Percentiles rank a stretch among this genome's conserved stretches.
Conservation (phyloP, 768 basidiomycete species). For the Podaxis sp. region DNA sequence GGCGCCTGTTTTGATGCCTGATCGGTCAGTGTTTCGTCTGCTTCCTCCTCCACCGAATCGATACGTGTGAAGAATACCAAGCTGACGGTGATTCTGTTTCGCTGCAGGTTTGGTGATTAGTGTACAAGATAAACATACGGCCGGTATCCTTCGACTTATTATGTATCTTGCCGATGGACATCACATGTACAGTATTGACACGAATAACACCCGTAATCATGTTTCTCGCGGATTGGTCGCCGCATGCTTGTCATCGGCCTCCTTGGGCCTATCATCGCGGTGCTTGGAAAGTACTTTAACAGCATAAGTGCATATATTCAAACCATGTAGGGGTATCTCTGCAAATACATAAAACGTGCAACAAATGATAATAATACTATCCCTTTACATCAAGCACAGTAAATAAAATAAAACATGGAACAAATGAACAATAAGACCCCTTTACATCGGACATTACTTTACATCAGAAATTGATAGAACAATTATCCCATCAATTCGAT, state of each 20-base stretch:
- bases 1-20: slow-evolving; percentile 89
- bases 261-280: no score
- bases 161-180: not conserved
- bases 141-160: not conserved
- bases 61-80: not conserved
- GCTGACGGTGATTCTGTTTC: not conserved
- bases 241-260: not conserved
- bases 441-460: no score
- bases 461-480: not conserved
- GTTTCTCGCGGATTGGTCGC: not conserved
- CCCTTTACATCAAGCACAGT: no score
- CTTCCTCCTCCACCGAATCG: not conserved
- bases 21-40: slow-evolving; percentile 55
- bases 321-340: no score
- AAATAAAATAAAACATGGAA: no score
- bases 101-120: slow-evolving; percentile 4
- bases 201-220: not conserved
- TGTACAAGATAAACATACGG: not conserved
- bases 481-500: not conserved
- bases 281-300: no score
- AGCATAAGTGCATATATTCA: no score
- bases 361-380: no score
- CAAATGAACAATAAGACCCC: no score
- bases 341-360: no score
- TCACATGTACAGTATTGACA: not conserved